Conservation (phyloP, 1,139 yeast species). For the Zygosaccharomyces sapae region DNA sequence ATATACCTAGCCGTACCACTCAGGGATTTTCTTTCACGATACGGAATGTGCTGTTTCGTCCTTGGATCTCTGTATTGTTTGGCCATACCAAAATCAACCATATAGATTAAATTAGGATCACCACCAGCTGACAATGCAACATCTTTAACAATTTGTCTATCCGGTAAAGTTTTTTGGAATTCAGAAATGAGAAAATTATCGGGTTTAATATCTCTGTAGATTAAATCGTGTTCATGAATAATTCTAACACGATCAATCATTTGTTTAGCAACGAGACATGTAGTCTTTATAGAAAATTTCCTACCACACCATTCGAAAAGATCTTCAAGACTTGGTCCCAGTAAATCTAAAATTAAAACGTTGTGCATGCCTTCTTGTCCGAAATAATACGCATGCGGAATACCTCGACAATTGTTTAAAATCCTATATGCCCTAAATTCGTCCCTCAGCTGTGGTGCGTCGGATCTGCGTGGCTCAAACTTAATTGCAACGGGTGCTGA, state of each 20-base stretch:
- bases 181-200: slow-evolving; percentile 75
- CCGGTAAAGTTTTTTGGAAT: slow-evolving; percentile 26
- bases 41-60: slow-evolving; percentile 93
- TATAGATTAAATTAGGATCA: slow-evolving; percentile 47
- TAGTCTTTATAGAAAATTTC: slow-evolving; percentile 79
- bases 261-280: slow-evolving; percentile 85
- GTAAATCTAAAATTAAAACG: slow-evolving; percentile 83
- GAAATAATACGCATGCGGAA: slow-evolving; percentile 92
- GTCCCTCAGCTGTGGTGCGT: slow-evolving; percentile 94
- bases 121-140: slow-evolving; percentile 29
- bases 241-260: slow-evolving; percentile 84
- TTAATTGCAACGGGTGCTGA: slow-evolving; percentile 58
- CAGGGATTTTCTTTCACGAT: slow-evolving; percentile 87
- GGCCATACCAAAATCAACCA: slow-evolving; percentile 95
- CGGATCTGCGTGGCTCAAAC: slow-evolving; percentile 86
- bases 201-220: slow-evolving; percentile 93
- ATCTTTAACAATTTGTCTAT: slow-evolving; percentile 19
- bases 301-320: slow-evolving; percentile 98
- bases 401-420: slow-evolving; percentile 75
- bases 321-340: slow-evolving; percentile 95
- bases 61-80: slow-evolving; percentile 94
- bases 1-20: slow-evolving; percentile 97
- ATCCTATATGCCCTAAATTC: slow-evolving; percentile 91
- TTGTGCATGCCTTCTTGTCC: slow-evolving; percentile 98
- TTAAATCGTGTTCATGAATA: slow-evolving; percentile 84